Evolutionary conservation across 2,329 filamentous ascomycete genomes (phyloP).

Genomic region (Trichoderma koningiopsis): DNA sequence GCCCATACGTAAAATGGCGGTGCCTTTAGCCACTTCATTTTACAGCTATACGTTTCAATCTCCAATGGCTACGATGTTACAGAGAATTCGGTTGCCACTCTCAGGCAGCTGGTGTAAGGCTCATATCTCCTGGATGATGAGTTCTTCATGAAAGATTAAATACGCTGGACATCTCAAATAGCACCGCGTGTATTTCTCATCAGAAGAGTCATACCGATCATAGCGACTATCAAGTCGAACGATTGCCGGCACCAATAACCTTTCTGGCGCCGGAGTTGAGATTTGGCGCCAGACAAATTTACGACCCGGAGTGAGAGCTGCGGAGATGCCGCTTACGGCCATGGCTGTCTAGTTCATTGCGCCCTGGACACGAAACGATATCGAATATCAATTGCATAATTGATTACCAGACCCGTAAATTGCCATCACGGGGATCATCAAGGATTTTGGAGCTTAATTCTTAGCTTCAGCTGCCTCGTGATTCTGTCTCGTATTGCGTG

Average conservation of each 20-base stretch:
- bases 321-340: not conserved
- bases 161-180: not conserved
- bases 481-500: not conserved
- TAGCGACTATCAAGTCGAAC: not conserved
- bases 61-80: not conserved
- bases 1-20: slow-evolving; percentile 37
- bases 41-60: not conserved
- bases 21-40: slow-evolving; percentile 16
- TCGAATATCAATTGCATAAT: not conserved
- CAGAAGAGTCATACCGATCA: slow-evolving; percentile 12
- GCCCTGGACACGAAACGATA: not conserved
- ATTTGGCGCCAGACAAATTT: slow-evolving; percentile 5
- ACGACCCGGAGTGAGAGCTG: not conserved
- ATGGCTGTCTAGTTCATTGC: not conserved
- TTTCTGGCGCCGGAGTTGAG: not conserved
- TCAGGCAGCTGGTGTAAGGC: not conserved
- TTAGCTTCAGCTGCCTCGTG: not conserved
- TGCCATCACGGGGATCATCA: not conserved
- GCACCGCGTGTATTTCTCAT: not conserved
- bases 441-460: not conserved
- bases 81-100: not conserved
- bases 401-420: not conserved
- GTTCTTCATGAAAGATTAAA: not conserved
- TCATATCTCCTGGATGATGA: not conserved
- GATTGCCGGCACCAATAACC: not conserved